Evolutionary conservation across 176 grass and related monocot species (phyloP).

Genomic region (Carex scoparia): DNA sequence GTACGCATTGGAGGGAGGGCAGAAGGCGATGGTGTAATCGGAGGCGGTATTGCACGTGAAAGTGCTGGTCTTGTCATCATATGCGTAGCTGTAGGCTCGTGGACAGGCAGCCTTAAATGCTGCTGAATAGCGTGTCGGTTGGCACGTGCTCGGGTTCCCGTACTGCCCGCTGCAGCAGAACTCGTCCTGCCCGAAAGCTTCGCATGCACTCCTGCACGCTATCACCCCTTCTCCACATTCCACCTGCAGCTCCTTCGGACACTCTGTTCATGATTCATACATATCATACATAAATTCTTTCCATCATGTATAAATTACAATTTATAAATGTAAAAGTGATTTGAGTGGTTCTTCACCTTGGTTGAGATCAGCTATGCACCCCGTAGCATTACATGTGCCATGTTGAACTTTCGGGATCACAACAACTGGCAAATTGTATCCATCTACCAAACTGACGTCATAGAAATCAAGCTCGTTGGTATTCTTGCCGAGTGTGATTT

Average conservation of each 20-base stretch:
- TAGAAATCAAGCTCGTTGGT: conserved; percentile 62
- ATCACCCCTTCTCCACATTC: conserved; percentile 36
- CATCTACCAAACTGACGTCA: conserved; percentile 84
- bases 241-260: conserved; percentile 84
- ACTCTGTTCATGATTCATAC: conserved; percentile 27
- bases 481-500: conserved; percentile 66
- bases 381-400: conserved; percentile 54
- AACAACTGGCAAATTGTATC: conserved; percentile 82
- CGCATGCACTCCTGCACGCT: conserved; percentile 82
- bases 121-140: conserved; percentile 58
- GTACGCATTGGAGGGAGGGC: conserved; percentile 47
- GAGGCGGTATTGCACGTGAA: conserved; percentile 61
- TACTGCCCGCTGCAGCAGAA: conserved; percentile 97
- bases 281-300: background rate
- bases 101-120: conserved; percentile 86
- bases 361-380: conserved; percentile 72
- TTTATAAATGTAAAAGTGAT: background rate
- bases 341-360: conserved; percentile 27
- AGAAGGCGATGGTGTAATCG: conserved; percentile 87
- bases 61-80: conserved; percentile 67
- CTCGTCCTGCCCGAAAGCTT: conserved; percentile 65
- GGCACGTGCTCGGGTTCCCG: conserved; percentile 57
- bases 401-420: conserved; percentile 40
- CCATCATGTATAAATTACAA: background rate
- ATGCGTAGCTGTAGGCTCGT: conserved; percentile 85